Base-by-base conservation (phyloP, 371 early-diverging fungal genomes). In the Mortierella sp. region DNA sequence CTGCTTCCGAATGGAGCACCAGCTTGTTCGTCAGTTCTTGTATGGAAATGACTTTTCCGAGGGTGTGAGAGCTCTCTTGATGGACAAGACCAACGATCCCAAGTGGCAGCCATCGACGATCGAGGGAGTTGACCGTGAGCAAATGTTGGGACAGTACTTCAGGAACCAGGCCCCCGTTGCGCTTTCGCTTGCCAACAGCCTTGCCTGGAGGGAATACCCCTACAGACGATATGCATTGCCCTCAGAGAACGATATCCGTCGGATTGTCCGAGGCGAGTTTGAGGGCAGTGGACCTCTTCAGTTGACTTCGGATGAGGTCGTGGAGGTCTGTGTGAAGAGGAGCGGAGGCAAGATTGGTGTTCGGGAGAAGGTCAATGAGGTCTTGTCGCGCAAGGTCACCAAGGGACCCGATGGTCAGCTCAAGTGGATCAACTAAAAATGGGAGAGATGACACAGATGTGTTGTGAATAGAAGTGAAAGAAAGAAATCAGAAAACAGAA, bases 1-100 rank as follows among this genome's bases (percentile, higher is more conserved):
- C 59, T 95, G 95, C 71, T 93, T 98, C 83, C 80, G 88, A 67
- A 90, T 95, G 91, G 99, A 98, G 83, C 94, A 91, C 70, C 86
- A 88, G 25, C 80, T 97, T 52, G 94, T 87, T 5, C 91, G 91
- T 71, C 90, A 91, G 75, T 93, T 95, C 76, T 81, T 95, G 85
- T 64, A 74, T 23, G 91, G 87, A 3, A 91, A 91, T 56, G 98
- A 98, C 73, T 96, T 98, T 72, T 75, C 84, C 57, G 96, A 96
- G 85, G 98, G 98, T 29, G 96, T 98, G 11, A 89, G 81, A 23
- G 89, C 95, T 11, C 84, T 85, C 37, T 84, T 98, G 65, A 86
- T 96, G 43, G 86, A 86, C 64, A 93, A 95, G 81, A 79, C 85
- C 9, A 75, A 84, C 28, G 69, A 80, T 7, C 91, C 97, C 3